A percentile compares a stretch with the other conserved stretches of the same genome.
Evolutionary conservation across 2,329 filamentous ascomycete genomes (phyloP).

Genomic region (Pseudogymnoascus sp.): DNA sequence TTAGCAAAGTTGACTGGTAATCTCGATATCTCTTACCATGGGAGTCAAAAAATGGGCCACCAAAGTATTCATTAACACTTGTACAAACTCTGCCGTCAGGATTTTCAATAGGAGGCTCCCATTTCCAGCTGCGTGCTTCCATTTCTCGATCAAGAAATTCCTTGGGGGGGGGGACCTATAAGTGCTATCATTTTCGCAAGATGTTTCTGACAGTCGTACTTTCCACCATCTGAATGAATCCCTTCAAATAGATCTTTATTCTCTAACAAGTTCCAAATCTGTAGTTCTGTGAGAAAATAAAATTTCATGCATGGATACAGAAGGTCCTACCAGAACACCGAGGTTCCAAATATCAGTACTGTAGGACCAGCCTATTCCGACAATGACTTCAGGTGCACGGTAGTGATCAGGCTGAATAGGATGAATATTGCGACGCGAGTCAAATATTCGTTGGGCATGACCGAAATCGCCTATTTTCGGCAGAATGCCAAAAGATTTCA

Average conservation of each 20-base stretch:
- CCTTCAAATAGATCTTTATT: slow-evolving; percentile 10
- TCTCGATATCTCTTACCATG: slow-evolving; percentile 11
- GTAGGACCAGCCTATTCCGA: slow-evolving; percentile 15
- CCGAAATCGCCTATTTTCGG: slow-evolving; percentile 11
- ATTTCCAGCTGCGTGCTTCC: slow-evolving; percentile 27
- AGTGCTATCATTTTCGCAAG: slow-evolving; percentile 36
- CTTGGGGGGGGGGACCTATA: slow-evolving; percentile 30
- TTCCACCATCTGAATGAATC: slow-evolving; percentile 6
- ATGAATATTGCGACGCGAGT: background rate
- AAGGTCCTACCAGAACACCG: slow-evolving; percentile 19
- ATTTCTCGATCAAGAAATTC: slow-evolving; percentile 27
- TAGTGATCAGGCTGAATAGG: slow-evolving; percentile 10
- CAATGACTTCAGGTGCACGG: slow-evolving; percentile 6
- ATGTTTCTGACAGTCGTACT: slow-evolving; percentile 31
- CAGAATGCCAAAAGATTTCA: slow-evolving; percentile 12
- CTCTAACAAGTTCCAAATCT: slow-evolving; percentile 15
- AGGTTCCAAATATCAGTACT: slow-evolving; percentile 23
- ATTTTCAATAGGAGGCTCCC: slow-evolving; percentile 23
- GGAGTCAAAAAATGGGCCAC: slow-evolving; percentile 28
- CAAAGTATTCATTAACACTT: slow-evolving; percentile 27
- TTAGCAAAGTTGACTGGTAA: background rate
- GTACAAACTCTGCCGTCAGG: slow-evolving; percentile 21
- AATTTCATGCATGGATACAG: background rate
- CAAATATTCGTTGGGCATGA: slow-evolving; percentile 11
- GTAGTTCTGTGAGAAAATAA: background rate